Base-by-base conservation (phyloP, 768 basidiomycete genomes). In the Leccinellum rugosiceps region DNA sequence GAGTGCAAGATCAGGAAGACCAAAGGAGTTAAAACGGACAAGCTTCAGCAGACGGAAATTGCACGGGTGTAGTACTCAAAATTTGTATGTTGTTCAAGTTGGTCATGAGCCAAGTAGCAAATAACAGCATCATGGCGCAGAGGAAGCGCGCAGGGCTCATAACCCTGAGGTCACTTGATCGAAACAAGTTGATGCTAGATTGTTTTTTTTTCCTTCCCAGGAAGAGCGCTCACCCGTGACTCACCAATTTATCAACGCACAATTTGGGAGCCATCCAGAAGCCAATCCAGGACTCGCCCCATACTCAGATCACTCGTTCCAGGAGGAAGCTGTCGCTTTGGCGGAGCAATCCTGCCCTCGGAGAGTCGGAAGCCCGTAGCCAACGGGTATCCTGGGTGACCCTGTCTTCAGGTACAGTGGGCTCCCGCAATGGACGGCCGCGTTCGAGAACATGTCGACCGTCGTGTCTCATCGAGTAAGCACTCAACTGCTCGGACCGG, bases 111-210 rank as follows among this genome's bases (percentile, higher is more conserved):
- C 4, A 7, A 23, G 13, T 10, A 14, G 14, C 21, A 7, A 15
- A 17, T 2, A 21, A 59, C 26, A 77, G 76, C 76, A 77, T 68
- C 76, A 75, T 77, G 76, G 75, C 76, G 76, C 76, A 77, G 76
- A 69, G 76, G 76, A 70, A 77, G 76, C 76, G 76, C 74, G 76
- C 76, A 68, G 76, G 76, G 76, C 76, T 73, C 76, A 77, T 77
- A 77, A 77, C 76, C 76, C 76, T 69, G 76, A 77, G 75, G 76
- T 76, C 76, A 72, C 74, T 75, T 68, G 76, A 77, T 77, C 76
- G 76, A 77, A 76, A 77, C 76, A 68, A 75, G 74, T 74, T 75
- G 76, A 67, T 77, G 76, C 68, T 69, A 64, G 11, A n/a, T 4
- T 23, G 23, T 51, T 38, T 61, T 56, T 55, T 31, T 31, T 31